Evolutionary conservation across 2,329 filamentous ascomycete species (phyloP).

Genomic region (Penicillium frequentans): DNA sequence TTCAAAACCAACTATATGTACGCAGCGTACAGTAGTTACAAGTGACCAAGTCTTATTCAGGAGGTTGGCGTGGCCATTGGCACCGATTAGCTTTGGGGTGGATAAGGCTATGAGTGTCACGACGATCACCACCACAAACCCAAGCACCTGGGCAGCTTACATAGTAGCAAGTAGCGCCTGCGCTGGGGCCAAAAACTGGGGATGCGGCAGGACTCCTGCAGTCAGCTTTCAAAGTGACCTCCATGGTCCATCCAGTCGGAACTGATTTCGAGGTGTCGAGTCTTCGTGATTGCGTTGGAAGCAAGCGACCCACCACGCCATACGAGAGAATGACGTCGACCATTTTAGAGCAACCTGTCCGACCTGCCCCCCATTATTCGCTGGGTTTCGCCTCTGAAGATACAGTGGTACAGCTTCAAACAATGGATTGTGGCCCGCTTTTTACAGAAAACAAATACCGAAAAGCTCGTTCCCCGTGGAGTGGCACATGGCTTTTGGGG

Average conservation of each 20-base stretch:
- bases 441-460: neutral
- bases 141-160: neutral
- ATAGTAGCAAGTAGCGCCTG: neutral
- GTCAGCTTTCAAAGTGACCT: constrained; percentile 16
- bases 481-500: neutral
- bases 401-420: neutral
- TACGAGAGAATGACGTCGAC: constrained; percentile 29
- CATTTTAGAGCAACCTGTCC: constrained; percentile 9
- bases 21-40: neutral
- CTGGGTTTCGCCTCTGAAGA: neutral
- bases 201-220: constrained; percentile 15
- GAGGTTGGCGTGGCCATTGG: neutral
- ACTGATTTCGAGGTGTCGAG: constrained; percentile 16
- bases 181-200: constrained; percentile 11
- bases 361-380: neutral
- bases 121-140: neutral
- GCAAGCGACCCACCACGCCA: constrained; percentile 10
- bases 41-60: neutral
- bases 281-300: constrained; percentile 3
- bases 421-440: neutral
- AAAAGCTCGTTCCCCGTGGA: neutral
- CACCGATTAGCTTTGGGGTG: neutral
- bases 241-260: constrained; percentile 26
- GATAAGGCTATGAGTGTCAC: neutral
- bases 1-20: neutral